These are phyloP conservation scores for Suillus weaverae DNA, from an alignment of 768 basidiomycete species.

Conservation along the genomic window DNA sequence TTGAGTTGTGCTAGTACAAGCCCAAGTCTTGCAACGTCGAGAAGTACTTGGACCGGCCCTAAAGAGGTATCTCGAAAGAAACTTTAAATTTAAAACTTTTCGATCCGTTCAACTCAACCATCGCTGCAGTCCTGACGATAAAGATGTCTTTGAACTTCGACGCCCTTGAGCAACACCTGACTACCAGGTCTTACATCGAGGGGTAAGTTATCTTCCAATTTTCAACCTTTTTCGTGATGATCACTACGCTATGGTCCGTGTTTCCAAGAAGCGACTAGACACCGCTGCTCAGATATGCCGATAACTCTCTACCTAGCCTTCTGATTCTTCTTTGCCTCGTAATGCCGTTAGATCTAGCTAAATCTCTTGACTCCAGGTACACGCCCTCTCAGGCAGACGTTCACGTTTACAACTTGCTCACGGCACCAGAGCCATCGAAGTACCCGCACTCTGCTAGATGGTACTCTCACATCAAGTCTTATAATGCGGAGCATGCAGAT, in stretches of 20 bases:
- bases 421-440: constrained; percentile 59
- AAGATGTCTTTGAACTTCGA: constrained; percentile 66
- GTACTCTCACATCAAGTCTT: constrained; percentile 94
- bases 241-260: constrained; percentile 88
- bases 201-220: constrained; percentile 61
- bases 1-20: neutral
- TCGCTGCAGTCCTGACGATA: constrained; percentile 12
- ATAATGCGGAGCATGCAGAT: constrained; percentile 70
- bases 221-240: constrained; percentile 52
- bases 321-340: constrained; percentile 49
- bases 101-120: constrained; percentile 13
- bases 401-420: constrained; percentile 80
- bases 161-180: constrained; percentile 85
- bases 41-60: constrained; percentile 29
- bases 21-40: neutral
- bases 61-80: constrained; percentile 25
- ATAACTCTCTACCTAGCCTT: constrained; percentile 67
- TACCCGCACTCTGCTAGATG: constrained; percentile 82
- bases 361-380: constrained; percentile 52
- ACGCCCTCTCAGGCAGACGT: constrained; percentile 95
- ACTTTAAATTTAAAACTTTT: constrained; percentile 8
- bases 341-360: constrained; percentile 11
- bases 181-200: constrained; percentile 85
- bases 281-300: constrained; percentile 79
- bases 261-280: constrained; percentile 95